A percentile compares a stretch with the other conserved stretches of the same genome.
phyloP scores from a whole-genome alignment of 306 rosid genomes.

The Adenanthera pavonina region DNA sequence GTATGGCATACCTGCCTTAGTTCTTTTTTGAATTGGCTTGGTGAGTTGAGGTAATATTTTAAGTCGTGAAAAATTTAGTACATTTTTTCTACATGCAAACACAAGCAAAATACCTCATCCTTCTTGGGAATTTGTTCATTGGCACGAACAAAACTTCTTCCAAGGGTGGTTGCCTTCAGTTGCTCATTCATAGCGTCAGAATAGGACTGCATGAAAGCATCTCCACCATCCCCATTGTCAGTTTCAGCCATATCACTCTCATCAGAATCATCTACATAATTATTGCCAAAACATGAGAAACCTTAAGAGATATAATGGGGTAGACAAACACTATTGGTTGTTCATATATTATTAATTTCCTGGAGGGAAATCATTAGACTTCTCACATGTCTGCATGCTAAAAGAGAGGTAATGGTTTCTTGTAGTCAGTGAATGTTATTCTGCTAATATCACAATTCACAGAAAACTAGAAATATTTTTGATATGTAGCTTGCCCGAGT shows the following conservation, averaged over 20 bases:
- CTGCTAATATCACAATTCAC: conserved; percentile 22
- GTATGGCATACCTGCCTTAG: neutral
- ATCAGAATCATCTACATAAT: conserved; percentile 69
- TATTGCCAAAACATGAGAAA: conserved; percentile 29
- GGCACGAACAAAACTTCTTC: conserved; percentile 85
- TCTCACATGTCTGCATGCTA: conserved; percentile 19
- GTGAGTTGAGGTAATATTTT: neutral
- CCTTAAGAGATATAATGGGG: conserved; percentile 13
- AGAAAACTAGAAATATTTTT: conserved; percentile 22
- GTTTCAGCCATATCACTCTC: conserved; percentile 61
- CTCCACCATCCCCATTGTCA: conserved; percentile 50
- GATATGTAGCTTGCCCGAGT: conserved; percentile 24
- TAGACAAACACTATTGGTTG: conserved; percentile 10
- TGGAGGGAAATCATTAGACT: conserved; percentile 12
- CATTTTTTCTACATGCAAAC: conserved; percentile 26
- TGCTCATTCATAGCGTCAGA: conserved; percentile 75
- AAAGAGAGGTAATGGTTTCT: conserved; percentile 16
- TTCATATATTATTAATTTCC: conserved; percentile 28
- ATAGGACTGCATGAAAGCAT: conserved; percentile 71
- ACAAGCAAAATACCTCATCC: conserved; percentile 66
- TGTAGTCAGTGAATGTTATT: conserved; percentile 18
- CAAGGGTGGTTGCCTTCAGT: conserved; percentile 71
- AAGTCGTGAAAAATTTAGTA: conserved; percentile 3
- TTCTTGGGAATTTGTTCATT: conserved; percentile 68
- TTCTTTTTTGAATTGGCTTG: conserved; percentile 21